Base-by-base conservation (phyloP, 2,329 filamentous ascomycete genomes). In the Zalaria sp. region DNA sequence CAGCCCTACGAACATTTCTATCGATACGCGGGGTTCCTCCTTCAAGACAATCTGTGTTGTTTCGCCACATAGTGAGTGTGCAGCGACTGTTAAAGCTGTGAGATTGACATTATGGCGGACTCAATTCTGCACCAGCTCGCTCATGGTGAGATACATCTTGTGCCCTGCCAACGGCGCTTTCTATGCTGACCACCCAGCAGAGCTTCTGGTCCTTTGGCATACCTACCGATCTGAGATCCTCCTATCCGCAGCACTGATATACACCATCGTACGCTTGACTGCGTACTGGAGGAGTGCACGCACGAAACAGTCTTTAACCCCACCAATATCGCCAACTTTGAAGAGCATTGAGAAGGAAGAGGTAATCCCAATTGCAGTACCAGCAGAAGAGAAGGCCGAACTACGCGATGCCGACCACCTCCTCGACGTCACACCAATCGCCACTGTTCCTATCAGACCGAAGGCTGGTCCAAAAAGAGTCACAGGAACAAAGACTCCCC, bases 161-260 rank as follows among this genome's bases (percentile, higher is more conserved):
- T 7, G n/a, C 29, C 29, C 29, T 18, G 18, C 18, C 18, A 18
- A 18, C 18, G 18, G 18, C 18, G 18, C 18, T 18, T 18, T 18
- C 18, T n/a, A 32, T n/a, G 29, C 25, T 38, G n/a, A 38, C 36
- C 11, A 25, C 5, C 48, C 51, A 0, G 36, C 45, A 38, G 56
- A 58, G 50, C 48, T 57, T 38, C 47, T 59, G 5, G 47, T 47
- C 31, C 35, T 59, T 5, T 59, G 56, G 55, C 56, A 57, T 39
- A 31, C 46, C 2, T 52, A 57, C 38, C 54, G 56, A 4, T 41
- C 49, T 5, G 53, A 54, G 35, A 5, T 57, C 8, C 45, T 59
- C 1, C 43, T 59, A 10, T 44, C 53, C n/a, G 52, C 52, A 10
- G 55, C 52, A 27, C 39, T 57, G 5, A 40, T 57, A 5, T 44